Conservation (phyloP, 768 basidiomycete species). For the Dentipellis fragilis region DNA sequence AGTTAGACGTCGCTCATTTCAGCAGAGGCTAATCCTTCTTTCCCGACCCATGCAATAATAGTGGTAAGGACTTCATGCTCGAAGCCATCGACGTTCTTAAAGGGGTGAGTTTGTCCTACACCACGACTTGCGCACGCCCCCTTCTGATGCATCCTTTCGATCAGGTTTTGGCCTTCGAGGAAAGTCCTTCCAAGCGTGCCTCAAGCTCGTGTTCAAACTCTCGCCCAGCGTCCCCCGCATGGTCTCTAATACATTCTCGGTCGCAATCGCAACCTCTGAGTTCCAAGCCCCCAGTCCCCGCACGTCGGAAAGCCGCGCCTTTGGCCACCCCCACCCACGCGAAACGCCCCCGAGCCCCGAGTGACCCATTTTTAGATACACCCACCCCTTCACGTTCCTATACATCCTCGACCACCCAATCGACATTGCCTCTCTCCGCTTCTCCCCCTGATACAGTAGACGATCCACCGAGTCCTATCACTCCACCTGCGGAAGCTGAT, state of each 20-base stretch:
- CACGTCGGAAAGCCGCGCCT: constrained; percentile 24
- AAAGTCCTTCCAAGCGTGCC: constrained; percentile 25
- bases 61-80: constrained; percentile 90
- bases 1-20: constrained; percentile 3
- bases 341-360: constrained; percentile 64
- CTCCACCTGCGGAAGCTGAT: constrained; percentile 25
- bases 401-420: constrained; percentile 40
- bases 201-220: constrained; percentile 16
- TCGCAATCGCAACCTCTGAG: constrained; percentile 47
- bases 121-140: constrained; percentile 13
- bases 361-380: constrained; percentile 74
- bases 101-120: constrained; percentile 54
- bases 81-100: constrained; percentile 86
- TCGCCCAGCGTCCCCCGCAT: constrained; percentile 26
- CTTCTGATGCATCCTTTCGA: constrained; percentile 8
- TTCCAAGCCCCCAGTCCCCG: constrained; percentile 17
- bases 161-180: constrained; percentile 68
- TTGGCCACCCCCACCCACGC: constrained; percentile 35
- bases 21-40: constrained; percentile 12
- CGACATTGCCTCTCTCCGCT: constrained; percentile 19
- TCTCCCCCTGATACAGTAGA: constrained; percentile 26
- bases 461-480: constrained; percentile 31
- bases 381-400: constrained; percentile 48
- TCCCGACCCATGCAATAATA: constrained; percentile 24
- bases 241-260: constrained; percentile 38